A percentile compares a stretch with the other conserved stretches of the same genome.
phyloP scores from a whole-genome alignment of 176 grass and related monocot species.

The Sorghum bicolor region DNA sequence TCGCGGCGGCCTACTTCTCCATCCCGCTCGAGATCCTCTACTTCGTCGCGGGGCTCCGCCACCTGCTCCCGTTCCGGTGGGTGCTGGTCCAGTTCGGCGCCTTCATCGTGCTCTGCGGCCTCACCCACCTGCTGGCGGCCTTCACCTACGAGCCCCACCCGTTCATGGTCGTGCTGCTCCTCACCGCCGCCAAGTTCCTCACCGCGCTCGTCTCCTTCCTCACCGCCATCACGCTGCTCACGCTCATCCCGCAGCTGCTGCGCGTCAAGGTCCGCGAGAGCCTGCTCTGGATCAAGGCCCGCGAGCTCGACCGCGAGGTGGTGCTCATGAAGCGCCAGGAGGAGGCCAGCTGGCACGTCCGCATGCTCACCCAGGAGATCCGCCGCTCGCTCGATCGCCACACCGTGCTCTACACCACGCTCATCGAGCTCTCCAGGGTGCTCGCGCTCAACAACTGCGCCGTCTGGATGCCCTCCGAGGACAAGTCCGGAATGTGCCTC shows the following conservation, averaged over 20 bases:
- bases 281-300: constrained; percentile 76
- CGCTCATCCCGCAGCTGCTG: constrained; percentile 93
- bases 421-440: constrained; percentile 93
- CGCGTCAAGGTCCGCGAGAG: constrained; percentile 91
- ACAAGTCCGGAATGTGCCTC: constrained; percentile 46
- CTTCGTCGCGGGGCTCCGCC: constrained; percentile 72
- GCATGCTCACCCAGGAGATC: constrained; percentile 97
- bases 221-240: constrained; percentile 90
- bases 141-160: constrained; percentile 96
- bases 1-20: constrained; percentile 84
- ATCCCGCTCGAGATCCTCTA: constrained; percentile 93
- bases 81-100: constrained; percentile 83
- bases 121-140: constrained; percentile 81
- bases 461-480: constrained; percentile 80
- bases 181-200: constrained; percentile 92
- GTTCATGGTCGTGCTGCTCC: constrained; percentile 63
- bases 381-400: constrained; percentile 81
- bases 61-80: constrained; percentile 93
- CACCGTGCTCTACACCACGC: constrained; percentile 88
- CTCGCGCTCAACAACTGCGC: constrained; percentile 76
- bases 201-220: constrained; percentile 92
- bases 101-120: constrained; percentile 96
- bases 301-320: constrained; percentile 82
- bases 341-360: constrained; percentile 86
- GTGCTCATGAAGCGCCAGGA: constrained; percentile 82